Percentiles rank a stretch among this genome's conserved stretches.
These are phyloP conservation scores for Exobasidium rhododendri DNA, from an alignment of 1,284 basidiomycete genomes.

Conservation along the genomic window DNA sequence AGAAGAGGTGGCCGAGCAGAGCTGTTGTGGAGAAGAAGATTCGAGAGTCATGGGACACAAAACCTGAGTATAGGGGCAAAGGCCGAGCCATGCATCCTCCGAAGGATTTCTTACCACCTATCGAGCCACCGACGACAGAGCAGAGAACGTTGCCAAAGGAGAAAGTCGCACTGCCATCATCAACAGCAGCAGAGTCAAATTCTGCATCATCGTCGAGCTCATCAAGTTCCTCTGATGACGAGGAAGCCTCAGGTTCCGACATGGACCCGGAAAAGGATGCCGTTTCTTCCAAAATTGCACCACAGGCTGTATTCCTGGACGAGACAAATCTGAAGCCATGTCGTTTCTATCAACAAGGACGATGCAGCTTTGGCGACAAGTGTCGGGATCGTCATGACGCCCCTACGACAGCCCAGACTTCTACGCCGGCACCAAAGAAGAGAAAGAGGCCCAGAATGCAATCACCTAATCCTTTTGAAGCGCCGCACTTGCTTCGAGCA, in stretches of 20 bases:
- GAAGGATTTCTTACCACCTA: too few relatives aligned
- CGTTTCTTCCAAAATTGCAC: slow-evolving; percentile 19
- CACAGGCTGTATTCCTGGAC: neutral
- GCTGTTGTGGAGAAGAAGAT: slow-evolving; percentile 38
- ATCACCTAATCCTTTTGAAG: slow-evolving; percentile 46
- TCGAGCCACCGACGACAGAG: neutral
- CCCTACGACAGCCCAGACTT: neutral
- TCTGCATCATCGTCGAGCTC: neutral
- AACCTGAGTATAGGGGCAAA: slow-evolving; percentile 20
- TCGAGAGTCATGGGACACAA: slow-evolving; percentile 22
- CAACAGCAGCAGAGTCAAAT: neutral
- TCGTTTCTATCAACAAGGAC: slow-evolving; percentile 33
- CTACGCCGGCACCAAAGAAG: slow-evolving; percentile 14
- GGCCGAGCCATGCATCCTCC: neutral
- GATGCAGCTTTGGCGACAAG: slow-evolving; percentile 37
- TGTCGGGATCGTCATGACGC: slow-evolving; percentile 36
- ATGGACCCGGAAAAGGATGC: slow-evolving; percentile 23
- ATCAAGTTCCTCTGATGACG: neutral
- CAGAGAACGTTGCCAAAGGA: neutral
- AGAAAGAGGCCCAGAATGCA: slow-evolving; percentile 37
- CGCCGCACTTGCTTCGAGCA: slow-evolving; percentile 54
- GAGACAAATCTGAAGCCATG: slow-evolving; percentile 17
- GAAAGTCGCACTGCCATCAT: neutral
- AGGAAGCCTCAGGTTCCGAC: slow-evolving; percentile 14
- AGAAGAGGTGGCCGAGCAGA: slow-evolving; percentile 48